These are phyloP conservation scores for Withania somnifera DNA, from an alignment of 305 asterid species.

Conservation along the genomic window DNA sequence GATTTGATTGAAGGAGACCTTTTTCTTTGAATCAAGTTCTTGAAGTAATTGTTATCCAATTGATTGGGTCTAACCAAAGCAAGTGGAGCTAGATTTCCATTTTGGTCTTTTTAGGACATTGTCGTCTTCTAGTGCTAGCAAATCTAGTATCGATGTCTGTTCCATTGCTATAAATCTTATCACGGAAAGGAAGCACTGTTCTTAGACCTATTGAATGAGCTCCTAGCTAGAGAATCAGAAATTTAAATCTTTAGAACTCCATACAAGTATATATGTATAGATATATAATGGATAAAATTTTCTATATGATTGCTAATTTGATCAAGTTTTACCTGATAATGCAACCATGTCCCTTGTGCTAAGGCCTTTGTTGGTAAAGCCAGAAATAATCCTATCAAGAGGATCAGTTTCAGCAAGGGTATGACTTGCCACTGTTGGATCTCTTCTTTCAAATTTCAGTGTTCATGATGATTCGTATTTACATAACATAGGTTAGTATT, in stretches of 20 bases:
- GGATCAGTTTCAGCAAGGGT: conserved; percentile 3
- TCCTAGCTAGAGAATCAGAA: not conserved
- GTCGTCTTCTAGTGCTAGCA: conserved; percentile 16
- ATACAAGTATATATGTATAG: no score
- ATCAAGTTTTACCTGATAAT: conserved; percentile 7
- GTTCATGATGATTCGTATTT: conserved; percentile 19
- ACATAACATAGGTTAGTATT: not conserved
- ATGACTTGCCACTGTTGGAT: conserved; percentile 14
- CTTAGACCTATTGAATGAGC: conserved; percentile 17
- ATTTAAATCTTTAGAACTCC: not conserved
- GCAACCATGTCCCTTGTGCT: conserved; percentile 12
- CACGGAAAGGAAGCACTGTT: conserved; percentile 9
- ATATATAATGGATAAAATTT: not conserved
- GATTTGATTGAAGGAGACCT: not conserved
- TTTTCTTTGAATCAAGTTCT: conserved; percentile 11
- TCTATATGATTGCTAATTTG: not conserved
- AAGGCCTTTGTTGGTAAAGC: conserved; percentile 3
- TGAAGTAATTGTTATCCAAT: conserved; percentile 28
- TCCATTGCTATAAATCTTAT: conserved; percentile 9
- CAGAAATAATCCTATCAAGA: not conserved
- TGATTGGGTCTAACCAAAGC: conserved; percentile 30
- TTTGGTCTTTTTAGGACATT: not conserved
- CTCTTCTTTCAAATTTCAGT: conserved; percentile 19
- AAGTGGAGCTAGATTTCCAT: conserved; percentile 23
- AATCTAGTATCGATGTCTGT: conserved; percentile 14